These are phyloP conservation scores for Drechmeria coniospora DNA, from an alignment of 2,329 filamentous ascomycete genomes.

Conservation along the genomic window DNA sequence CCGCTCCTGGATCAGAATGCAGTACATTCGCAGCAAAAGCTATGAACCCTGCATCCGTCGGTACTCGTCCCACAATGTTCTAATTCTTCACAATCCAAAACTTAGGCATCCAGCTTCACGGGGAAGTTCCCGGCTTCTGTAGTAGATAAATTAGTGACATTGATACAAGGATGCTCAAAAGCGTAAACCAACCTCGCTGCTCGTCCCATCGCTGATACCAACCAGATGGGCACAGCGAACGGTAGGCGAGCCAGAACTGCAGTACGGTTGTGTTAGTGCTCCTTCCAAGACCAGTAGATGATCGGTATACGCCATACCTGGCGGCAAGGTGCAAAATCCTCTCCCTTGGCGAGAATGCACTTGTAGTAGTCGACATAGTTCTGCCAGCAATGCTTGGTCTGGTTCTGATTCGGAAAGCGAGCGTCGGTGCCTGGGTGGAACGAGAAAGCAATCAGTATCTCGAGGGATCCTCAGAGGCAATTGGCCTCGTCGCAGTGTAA, in stretches of 20 bases:
- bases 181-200: conserved; percentile 62
- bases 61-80: conserved; percentile 5
- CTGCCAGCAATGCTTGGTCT: conserved; percentile 99
- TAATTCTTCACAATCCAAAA: conserved; percentile 8
- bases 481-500: conserved; percentile 12
- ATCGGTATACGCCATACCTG: conserved; percentile 46
- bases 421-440: conserved; percentile 92
- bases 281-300: not conserved
- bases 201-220: conserved; percentile 96
- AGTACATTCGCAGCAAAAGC: conserved; percentile 21
- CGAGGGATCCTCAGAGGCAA: conserved; percentile 5
- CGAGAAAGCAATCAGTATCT: conserved; percentile 5
- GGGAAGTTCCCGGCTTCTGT: conserved; percentile 55
- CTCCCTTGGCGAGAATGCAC: conserved; percentile 95
- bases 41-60: conserved; percentile 16
- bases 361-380: conserved; percentile 99
- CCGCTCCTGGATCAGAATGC: conserved; percentile 15
- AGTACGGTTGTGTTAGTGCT: conserved; percentile 9
- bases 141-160: conserved; percentile 10
- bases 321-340: conserved; percentile 93
- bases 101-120: conserved; percentile 44
- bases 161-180: not conserved
- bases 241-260: conserved; percentile 97
- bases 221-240: conserved; percentile 88
- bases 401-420: conserved; percentile 97